phyloP scores from a whole-genome alignment of 345 rosid genomes.

The Brassica rapa region DNA sequence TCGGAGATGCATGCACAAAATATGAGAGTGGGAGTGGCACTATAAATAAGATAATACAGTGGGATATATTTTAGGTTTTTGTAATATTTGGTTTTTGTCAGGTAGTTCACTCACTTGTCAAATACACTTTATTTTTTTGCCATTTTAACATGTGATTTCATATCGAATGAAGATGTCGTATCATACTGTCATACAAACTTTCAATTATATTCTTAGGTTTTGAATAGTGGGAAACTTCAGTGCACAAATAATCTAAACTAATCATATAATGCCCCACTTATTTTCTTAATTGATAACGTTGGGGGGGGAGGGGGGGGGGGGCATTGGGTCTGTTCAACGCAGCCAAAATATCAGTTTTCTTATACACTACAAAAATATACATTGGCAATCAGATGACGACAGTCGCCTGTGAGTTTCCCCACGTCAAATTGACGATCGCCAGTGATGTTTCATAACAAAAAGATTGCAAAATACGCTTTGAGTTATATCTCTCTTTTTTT shows the following conservation, averaged over 20 bases:
- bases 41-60: slow-evolving; percentile 29
- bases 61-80: slow-evolving; percentile 8
- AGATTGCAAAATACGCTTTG: background rate
- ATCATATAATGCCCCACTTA: slow-evolving; percentile 17
- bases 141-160: slow-evolving; percentile 26
- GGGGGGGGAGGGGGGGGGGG: background rate
- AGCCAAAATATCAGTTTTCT: slow-evolving; percentile 4
- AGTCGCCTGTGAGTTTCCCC: background rate
- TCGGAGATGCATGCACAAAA: slow-evolving; percentile 38
- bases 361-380: too few relatives aligned
- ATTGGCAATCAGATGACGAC: background rate
- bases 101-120: slow-evolving; percentile 32
- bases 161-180: slow-evolving; percentile 13
- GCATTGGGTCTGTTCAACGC: slow-evolving; percentile 18
- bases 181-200: slow-evolving; percentile 2
- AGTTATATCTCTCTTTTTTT: background rate
- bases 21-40: slow-evolving; percentile 39
- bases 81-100: slow-evolving; percentile 22
- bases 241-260: slow-evolving; percentile 22
- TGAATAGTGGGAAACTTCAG: slow-evolving; percentile 27
- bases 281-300: slow-evolving; percentile 5
- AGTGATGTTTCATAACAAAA: background rate
- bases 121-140: background rate
- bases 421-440: background rate
- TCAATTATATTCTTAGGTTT: slow-evolving; percentile 8